Conservation (phyloP, 306 rosid genomes). For the Corylus americana region DNA sequence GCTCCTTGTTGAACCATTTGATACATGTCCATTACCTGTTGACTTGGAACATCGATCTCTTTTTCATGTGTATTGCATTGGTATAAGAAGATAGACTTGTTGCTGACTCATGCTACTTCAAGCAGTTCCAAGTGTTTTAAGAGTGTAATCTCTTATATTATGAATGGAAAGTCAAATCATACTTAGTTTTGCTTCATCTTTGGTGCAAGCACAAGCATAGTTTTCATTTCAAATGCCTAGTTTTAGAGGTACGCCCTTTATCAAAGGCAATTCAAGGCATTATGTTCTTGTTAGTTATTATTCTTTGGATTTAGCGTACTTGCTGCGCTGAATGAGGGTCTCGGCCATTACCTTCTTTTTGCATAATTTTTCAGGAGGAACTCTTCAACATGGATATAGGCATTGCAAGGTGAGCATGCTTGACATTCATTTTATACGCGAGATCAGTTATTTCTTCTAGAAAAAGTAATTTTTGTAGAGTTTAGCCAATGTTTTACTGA, state of each 20-base stretch:
- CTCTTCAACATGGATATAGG: conserved; percentile 32
- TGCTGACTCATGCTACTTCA: background rate
- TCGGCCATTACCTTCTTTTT: background rate
- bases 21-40: background rate
- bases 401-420: conserved; percentile 23
- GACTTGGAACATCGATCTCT: background rate
- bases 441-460: background rate
- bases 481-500: background rate
- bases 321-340: background rate
- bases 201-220: background rate
- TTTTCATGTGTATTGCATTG: background rate
- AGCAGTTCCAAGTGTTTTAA: background rate
- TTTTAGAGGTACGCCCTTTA: background rate
- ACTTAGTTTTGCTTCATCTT: background rate
- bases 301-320: background rate
- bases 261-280: background rate
- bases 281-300: background rate
- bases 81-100: background rate
- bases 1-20: background rate
- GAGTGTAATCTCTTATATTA: background rate
- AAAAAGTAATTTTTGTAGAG: background rate
- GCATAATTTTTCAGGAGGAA: conserved; percentile 9
- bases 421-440: background rate
- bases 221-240: background rate
- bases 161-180: background rate